Evolutionary conservation across 306 rosid species (phyloP), one percentile per base, ranked within the genome.

Genomic region (Herpetospermum pedunculosum): DNA sequence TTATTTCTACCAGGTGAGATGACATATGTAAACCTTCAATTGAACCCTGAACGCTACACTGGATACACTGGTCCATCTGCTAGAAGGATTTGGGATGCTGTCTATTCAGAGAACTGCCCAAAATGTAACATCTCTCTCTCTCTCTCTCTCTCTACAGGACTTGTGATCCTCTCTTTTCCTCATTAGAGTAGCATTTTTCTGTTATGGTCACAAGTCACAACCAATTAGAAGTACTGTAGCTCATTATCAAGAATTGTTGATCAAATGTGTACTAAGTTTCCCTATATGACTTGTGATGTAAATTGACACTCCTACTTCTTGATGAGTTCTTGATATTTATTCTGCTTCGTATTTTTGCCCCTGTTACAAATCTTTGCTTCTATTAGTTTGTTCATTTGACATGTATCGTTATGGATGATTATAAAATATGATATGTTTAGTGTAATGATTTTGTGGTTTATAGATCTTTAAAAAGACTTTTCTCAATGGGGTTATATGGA

Each of bases 1-100:
- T 40, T 69, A 8, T 44, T 69, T 69, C 4, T 43, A 26, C 74
- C 74, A 69, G 99, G 83, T 76, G 99, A 91, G 82, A 84, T 94
- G 99, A 94, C 97, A 19, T 89, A 94, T 78, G 97, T 94, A 74
- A 94, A 94, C 78, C 99, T 91, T 76, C 97, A 81, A 80, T 80
- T 91, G 52, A 94, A 91, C 85, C 99, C 97, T 65, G 97, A 91
- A 86, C 83, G 99, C 75, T 94, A 85, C 81, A 94, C 99, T 3
- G 99, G 99, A 77, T 94, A 84, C 80, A 80, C 83, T 65, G 99
- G 97, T 69, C 92, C 96, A 77, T 94, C 96, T 76, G 97, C 99
- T 60, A 84, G 92, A 80, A 89, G 99, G 83, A 91, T 94, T 77
- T 89, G 98, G 98, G 97, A 91, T 78, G 91, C 95, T 73, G 63